Conservation (phyloP, 2,329 filamentous ascomycete genomes). For the Curvularia lunata region DNA sequence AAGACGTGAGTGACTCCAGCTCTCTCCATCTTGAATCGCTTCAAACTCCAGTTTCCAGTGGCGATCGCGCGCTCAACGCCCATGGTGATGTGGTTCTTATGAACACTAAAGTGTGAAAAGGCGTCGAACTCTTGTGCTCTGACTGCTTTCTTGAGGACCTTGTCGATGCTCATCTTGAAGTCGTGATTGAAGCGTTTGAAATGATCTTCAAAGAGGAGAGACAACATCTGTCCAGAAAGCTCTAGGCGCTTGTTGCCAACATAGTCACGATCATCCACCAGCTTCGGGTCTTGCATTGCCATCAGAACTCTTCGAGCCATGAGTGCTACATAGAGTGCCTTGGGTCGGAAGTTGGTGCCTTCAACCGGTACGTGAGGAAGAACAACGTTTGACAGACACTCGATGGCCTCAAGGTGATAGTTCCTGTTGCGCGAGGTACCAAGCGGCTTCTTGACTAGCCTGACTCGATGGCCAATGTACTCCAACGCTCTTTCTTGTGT, state of each 20-base stretch:
- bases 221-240: conserved; percentile 90
- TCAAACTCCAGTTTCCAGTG: conserved; percentile 96
- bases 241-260: conserved; percentile 97
- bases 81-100: conserved; percentile 84
- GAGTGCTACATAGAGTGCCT: conserved; percentile 93
- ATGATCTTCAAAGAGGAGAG: conserved; percentile 92
- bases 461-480: conserved; percentile 81
- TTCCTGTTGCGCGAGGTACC: conserved; percentile 67
- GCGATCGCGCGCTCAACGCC: conserved; percentile 97
- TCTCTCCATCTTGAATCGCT: conserved; percentile 98
- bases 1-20: conserved; percentile 96
- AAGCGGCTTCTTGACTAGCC: conserved; percentile 72
- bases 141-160: conserved; percentile 92
- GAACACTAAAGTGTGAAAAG: conserved; percentile 79
- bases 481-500: conserved; percentile 96
- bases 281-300: conserved; percentile 84
- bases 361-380: conserved; percentile 93
- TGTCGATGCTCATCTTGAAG: conserved; percentile 93
- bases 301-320: conserved; percentile 97
- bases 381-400: conserved; percentile 89
- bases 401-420: conserved; percentile 87
- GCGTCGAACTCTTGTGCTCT: conserved; percentile 88
- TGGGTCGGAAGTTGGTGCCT: conserved; percentile 93
- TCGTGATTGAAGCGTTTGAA: conserved; percentile 95
- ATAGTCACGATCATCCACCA: conserved; percentile 96